phyloP scores from a whole-genome alignment of 1,284 basidiomycete species.

The Cutaneotrichosporon spelunceum region DNA sequence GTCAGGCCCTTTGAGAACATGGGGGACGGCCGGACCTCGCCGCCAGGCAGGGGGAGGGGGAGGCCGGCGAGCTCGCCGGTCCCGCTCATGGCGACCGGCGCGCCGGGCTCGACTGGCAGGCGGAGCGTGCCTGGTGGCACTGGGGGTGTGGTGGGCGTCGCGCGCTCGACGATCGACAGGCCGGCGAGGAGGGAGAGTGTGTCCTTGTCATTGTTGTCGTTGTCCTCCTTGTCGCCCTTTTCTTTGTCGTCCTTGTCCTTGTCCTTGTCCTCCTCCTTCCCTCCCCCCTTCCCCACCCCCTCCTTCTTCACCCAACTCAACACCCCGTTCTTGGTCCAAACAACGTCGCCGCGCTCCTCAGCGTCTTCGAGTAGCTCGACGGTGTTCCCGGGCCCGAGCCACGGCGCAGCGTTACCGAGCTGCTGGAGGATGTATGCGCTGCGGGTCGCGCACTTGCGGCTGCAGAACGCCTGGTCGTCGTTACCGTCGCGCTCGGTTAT shows the following conservation, averaged over 20 bases:
- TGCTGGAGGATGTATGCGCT: slow-evolving; percentile 30
- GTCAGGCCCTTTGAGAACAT: not conserved
- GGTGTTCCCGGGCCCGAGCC: slow-evolving; percentile 25
- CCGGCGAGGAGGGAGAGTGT: slow-evolving; percentile 2
- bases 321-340: slow-evolving; percentile 16
- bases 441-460: slow-evolving; percentile 27
- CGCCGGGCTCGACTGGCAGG: slow-evolving; percentile 6
- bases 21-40: not conserved
- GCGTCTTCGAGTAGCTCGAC: slow-evolving; percentile 35
- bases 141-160: slow-evolving; percentile 5
- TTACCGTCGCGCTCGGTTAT: slow-evolving; percentile 40
- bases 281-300: not conserved
- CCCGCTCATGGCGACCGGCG: not conserved
- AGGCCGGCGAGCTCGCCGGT: not conserved
- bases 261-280: not conserved
- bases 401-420: slow-evolving; percentile 33
- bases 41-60: not conserved
- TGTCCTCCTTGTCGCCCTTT: not conserved
- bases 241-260: not conserved
- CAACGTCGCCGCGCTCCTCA: slow-evolving; percentile 26
- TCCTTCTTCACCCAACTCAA: slow-evolving; percentile 6
- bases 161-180: slow-evolving; percentile 20
- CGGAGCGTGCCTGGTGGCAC: not conserved
- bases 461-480: slow-evolving; percentile 39
- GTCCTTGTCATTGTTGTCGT: not conserved